These are phyloP conservation scores for Kwoniella europaea DNA, from an alignment of 768 basidiomycete genomes.

Conservation along the genomic window DNA sequence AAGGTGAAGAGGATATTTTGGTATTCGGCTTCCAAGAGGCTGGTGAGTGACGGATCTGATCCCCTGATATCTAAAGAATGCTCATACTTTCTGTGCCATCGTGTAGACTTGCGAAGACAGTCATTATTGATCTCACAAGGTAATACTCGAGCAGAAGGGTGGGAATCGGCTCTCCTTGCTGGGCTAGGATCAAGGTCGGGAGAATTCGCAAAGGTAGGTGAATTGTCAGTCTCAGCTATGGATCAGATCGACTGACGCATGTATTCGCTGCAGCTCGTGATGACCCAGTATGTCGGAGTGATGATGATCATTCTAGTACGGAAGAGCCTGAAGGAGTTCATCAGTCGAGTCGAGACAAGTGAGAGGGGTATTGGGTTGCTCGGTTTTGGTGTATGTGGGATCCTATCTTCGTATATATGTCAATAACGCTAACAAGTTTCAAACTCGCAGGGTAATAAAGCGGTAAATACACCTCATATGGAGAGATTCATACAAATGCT, in stretches of 20 bases:
- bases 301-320: constrained; percentile 43
- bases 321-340: constrained; percentile 30
- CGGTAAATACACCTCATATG: constrained; percentile 26
- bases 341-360: constrained; percentile 38
- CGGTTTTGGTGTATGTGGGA: constrained; percentile 44
- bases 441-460: constrained; percentile 46
- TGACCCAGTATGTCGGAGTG: constrained; percentile 51
- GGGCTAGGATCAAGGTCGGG: constrained; percentile 34
- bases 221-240: not conserved
- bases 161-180: constrained; percentile 36
- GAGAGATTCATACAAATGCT: not conserved
- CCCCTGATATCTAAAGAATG: no score
- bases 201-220: constrained; percentile 36
- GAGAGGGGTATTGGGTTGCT: constrained; percentile 49
- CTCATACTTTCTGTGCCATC: not conserved
- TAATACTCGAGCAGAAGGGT: constrained; percentile 36
- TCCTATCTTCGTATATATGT: not conserved
- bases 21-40: constrained; percentile 53
- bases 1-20: constrained; percentile 47
- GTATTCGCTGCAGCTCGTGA: constrained; percentile 29
- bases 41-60: constrained; percentile 25
- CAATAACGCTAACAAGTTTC: not conserved
- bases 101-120: constrained; percentile 40
- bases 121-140: constrained; percentile 46
- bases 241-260: not conserved